Evolutionary conservation across 345 rosid species (phyloP).

Genomic region (Linum lewisii): DNA sequence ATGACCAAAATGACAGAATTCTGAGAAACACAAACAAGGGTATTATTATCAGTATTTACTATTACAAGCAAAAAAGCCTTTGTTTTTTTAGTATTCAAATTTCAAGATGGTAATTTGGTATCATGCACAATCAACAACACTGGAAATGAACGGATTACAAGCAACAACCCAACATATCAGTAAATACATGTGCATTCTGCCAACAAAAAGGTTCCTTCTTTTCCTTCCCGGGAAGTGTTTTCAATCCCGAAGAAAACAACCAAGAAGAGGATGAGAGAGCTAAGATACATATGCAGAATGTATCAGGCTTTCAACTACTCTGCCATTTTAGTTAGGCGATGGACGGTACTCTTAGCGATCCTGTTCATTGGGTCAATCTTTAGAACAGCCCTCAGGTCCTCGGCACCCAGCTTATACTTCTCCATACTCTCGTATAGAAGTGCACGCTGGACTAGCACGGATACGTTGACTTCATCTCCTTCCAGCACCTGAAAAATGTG

Average conservation of each 20-base stretch:
- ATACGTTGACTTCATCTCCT: conserved; percentile 52
- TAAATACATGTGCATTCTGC: too few species aligned
- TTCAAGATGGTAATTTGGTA: too few species aligned
- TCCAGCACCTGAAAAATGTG: conserved; percentile 55
- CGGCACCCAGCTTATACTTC: conserved; percentile 94
- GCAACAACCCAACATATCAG: too few species aligned
- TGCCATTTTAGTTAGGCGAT: conserved; percentile 80
- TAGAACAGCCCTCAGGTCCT: conserved; percentile 83
- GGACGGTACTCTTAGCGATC: conserved; percentile 91
- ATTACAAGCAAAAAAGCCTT: neutral
- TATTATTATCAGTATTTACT: too few species aligned
- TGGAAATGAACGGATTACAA: neutral
- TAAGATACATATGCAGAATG: neutral
- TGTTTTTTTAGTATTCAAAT: too few species aligned
- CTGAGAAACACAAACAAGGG: too few species aligned
- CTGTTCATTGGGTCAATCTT: conserved; percentile 83
- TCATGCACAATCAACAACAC: too few species aligned
- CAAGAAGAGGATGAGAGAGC: neutral
- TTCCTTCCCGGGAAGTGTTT: too few species aligned
- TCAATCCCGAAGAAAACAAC: too few species aligned
- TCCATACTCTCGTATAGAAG: conserved; percentile 97
- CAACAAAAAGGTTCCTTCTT: neutral
- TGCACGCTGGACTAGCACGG: conserved; percentile 80
- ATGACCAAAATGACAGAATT: too few species aligned
- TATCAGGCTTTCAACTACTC: conserved; percentile 22